These are phyloP conservation scores for Ceratonia siliqua DNA, from an alignment of 306 rosid genomes.

Conservation along the genomic window DNA sequence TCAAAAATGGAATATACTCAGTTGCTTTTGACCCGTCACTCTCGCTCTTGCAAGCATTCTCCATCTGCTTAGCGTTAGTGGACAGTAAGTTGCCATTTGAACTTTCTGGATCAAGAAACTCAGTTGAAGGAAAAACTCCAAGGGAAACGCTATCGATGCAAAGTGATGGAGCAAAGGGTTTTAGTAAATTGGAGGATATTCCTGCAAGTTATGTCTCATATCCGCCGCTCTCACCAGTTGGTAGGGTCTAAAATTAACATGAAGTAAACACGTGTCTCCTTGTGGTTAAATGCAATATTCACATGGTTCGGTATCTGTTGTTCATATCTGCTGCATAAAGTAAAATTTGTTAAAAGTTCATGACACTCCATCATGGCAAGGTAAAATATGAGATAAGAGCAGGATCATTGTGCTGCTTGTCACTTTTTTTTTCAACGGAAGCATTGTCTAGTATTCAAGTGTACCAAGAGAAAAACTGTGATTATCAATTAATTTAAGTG, in stretches of 20 bases:
- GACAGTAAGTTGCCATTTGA: constrained; percentile 60
- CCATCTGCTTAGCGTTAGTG: constrained; percentile 77
- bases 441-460: constrained; percentile 33
- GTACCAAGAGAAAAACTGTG: constrained; percentile 34
- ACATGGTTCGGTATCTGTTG: not conserved
- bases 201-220: constrained; percentile 41
- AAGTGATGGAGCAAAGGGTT: constrained; percentile 41
- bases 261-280: constrained; percentile 17
- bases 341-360: not conserved
- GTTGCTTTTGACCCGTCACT: constrained; percentile 74
- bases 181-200: constrained; percentile 39
- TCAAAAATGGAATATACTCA: constrained; percentile 71
- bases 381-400: constrained; percentile 4
- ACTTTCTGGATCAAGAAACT: constrained; percentile 50
- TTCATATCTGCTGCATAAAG: constrained; percentile 31
- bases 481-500: constrained; percentile 44
- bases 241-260: constrained; percentile 42
- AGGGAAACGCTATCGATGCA: constrained; percentile 34
- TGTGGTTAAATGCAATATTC: constrained; percentile 2
- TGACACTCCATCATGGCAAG: not conserved
- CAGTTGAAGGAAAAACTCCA: constrained; percentile 46
- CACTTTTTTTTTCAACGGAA: constrained; percentile 32
- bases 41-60: constrained; percentile 84
- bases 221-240: constrained; percentile 50
- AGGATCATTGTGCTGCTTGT: constrained; percentile 15